These are phyloP conservation scores for Exophiala oligosperma DNA, from an alignment of 2,329 filamentous ascomycete species.

Conservation along the genomic window DNA sequence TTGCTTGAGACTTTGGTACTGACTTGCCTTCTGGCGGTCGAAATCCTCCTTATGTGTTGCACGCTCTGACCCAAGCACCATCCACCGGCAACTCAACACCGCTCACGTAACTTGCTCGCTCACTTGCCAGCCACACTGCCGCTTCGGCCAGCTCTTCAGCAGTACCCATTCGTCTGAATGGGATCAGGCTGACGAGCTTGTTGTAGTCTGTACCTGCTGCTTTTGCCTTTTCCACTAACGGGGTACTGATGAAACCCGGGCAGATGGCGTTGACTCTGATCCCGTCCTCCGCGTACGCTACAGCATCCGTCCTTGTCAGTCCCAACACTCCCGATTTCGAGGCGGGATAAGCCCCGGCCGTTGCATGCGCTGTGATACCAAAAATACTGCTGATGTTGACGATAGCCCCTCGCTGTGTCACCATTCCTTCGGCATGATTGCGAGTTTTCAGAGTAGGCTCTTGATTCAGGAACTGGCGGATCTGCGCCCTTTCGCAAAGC, in stretches of 20 bases:
- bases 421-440: slow-evolving; percentile 56
- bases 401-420: slow-evolving; percentile 47
- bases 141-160: slow-evolving; percentile 36
- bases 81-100: slow-evolving; percentile 31
- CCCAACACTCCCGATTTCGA: slow-evolving; percentile 21
- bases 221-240: slow-evolving; percentile 30
- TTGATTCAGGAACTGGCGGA: slow-evolving; percentile 34
- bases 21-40: too few species aligned
- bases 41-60: slow-evolving; percentile 11
- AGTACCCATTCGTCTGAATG: slow-evolving; percentile 29
- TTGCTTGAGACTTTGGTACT: too few species aligned
- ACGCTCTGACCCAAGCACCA: slow-evolving; percentile 22
- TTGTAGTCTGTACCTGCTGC: slow-evolving; percentile 13
- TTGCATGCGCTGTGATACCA: slow-evolving; percentile 43
- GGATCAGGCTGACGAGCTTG: slow-evolving; percentile 14
- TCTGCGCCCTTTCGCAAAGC: slow-evolving; percentile 56
- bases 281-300: slow-evolving; percentile 49
- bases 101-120: slow-evolving; percentile 34
- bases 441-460: slow-evolving; percentile 55
- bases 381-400: slow-evolving; percentile 57
- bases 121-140: slow-evolving; percentile 33
- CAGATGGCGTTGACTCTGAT: slow-evolving; percentile 47
- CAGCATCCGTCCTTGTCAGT: slow-evolving; percentile 56
- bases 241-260: slow-evolving; percentile 46
- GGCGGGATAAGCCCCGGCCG: slow-evolving; percentile 19